A percentile compares a stretch with the other conserved stretches of the same genome.
phyloP scores from a whole-genome alignment of 1,284 basidiomycete species.

The Fomitopsis palustris region DNA sequence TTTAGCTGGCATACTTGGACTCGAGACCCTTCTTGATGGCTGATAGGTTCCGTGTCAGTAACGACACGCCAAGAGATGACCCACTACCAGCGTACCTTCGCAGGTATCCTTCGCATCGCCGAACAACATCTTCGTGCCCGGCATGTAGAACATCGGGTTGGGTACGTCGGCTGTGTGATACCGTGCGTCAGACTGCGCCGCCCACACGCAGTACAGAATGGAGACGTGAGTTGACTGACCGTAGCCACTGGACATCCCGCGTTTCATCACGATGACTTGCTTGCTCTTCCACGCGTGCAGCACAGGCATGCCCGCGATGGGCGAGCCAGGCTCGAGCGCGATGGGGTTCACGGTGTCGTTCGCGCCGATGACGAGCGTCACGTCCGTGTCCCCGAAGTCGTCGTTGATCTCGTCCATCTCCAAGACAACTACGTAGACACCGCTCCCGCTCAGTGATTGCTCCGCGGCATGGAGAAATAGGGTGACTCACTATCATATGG shows the following conservation, averaged over 20 bases:
- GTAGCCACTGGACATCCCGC: slow-evolving; percentile 81
- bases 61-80: neutral
- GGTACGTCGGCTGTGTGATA: slow-evolving; percentile 70
- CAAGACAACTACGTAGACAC: slow-evolving; percentile 56
- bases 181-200: neutral
- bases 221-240: slow-evolving; percentile 39
- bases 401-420: slow-evolving; percentile 94
- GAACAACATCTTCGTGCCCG: slow-evolving; percentile 84
- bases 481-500: slow-evolving; percentile 76
- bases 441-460: neutral
- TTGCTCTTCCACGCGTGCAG: slow-evolving; percentile 89
- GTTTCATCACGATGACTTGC: slow-evolving; percentile 87
- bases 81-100: slow-evolving; percentile 48
- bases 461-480: neutral
- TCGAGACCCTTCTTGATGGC: slow-evolving; percentile 26
- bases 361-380: slow-evolving; percentile 83
- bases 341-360: slow-evolving; percentile 90
- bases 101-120: slow-evolving; percentile 86
- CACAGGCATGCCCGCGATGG: slow-evolving; percentile 88
- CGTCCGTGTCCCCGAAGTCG: slow-evolving; percentile 80
- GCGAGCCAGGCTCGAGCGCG: slow-evolving; percentile 78
- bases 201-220: slow-evolving; percentile 7
- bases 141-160: slow-evolving; percentile 89
- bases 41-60: neutral
- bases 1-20: slow-evolving; percentile 4